phyloP scores from a whole-genome alignment of 805 yeast species.

The Kodamaea restingae region DNA sequence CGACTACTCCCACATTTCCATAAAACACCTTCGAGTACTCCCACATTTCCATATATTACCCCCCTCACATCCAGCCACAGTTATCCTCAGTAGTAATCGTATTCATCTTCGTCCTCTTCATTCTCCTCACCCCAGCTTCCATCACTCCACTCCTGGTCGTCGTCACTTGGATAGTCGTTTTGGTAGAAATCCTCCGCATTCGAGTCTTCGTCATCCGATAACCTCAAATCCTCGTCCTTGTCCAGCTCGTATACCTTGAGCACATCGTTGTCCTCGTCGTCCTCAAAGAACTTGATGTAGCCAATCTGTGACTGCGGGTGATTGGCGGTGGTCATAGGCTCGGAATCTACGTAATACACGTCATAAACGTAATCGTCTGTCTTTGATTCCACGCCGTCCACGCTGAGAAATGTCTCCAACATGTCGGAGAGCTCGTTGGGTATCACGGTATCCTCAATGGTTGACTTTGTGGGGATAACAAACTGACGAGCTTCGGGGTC shows the following conservation, averaged over 20 bases:
- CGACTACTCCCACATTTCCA: too few relatives aligned
- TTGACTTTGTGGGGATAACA: slow-evolving; percentile 31
- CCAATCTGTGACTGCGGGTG: slow-evolving; percentile 48
- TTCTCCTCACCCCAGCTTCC: slow-evolving; percentile 14
- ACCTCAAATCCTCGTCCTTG: slow-evolving; percentile 7
- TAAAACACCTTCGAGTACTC: too few relatives aligned
- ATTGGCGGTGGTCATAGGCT: slow-evolving; percentile 45
- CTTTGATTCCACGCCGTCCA: slow-evolving; percentile 22
- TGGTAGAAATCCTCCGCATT: slow-evolving; percentile 89
- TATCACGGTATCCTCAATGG: slow-evolving; percentile 31
- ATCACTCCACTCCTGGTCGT: slow-evolving; percentile 48
- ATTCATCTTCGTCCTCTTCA: slow-evolving; percentile 1
- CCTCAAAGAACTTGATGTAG: slow-evolving; percentile 53
- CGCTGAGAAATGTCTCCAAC: slow-evolving; percentile 57
- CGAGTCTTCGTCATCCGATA: slow-evolving; percentile 75
- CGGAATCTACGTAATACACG: slow-evolving; percentile 50
- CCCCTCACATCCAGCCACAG: too few relatives aligned
- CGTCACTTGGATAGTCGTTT: slow-evolving; percentile 95
- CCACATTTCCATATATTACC: too few relatives aligned
- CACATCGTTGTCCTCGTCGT: slow-evolving; percentile 40
- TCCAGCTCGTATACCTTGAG: slow-evolving; percentile 16
- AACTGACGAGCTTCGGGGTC: slow-evolving; percentile 23
- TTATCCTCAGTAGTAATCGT: too few relatives aligned
- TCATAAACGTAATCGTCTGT: slow-evolving; percentile 78
- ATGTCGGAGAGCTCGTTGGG: slow-evolving; percentile 71